Evolutionary conservation across 192 early-diverging fungal species (phyloP).

Genomic region (Oehlia diaphana): DNA sequence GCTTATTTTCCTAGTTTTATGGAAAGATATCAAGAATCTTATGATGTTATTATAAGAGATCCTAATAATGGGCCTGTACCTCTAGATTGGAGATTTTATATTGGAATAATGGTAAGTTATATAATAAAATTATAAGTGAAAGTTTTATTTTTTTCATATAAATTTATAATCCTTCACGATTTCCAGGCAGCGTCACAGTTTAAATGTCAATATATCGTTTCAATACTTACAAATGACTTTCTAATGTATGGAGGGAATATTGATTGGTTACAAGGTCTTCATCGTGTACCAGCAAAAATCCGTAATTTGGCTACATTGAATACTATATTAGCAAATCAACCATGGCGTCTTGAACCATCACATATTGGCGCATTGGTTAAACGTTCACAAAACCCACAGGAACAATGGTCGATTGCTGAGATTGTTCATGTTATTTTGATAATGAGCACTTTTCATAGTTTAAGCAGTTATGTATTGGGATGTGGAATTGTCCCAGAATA

Average conservation of each 20-base stretch:
- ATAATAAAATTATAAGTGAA: not conserved
- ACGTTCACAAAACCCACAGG: constrained; percentile 39
- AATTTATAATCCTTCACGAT: not conserved
- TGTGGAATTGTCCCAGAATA: constrained; percentile 59
- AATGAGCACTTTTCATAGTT: constrained; percentile 49
- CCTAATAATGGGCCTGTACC: constrained; percentile 45
- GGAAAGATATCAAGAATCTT: constrained; percentile 48
- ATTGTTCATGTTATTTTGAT: constrained; percentile 55
- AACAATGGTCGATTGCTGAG: constrained; percentile 55
- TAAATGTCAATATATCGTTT: constrained; percentile 55
- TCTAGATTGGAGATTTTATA: constrained; percentile 49
- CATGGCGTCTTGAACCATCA: constrained; percentile 47
- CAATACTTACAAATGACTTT: constrained; percentile 52
- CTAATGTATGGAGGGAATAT: constrained; percentile 53
- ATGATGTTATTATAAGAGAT: constrained; percentile 40
- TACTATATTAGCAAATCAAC: constrained; percentile 52
- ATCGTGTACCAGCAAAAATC: constrained; percentile 49
- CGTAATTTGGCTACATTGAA: constrained; percentile 45
- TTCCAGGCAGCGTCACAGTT: constrained; percentile 53
- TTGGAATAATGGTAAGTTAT: constrained; percentile 51
- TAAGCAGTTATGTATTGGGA: constrained; percentile 52
- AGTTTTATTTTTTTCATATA: too few relatives aligned
- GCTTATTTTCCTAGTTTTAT: constrained; percentile 58
- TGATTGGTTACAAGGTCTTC: constrained; percentile 49
- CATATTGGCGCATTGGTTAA: constrained; percentile 46